A percentile compares a stretch with the other conserved stretches of the same genome.
phyloP scores from a whole-genome alignment of 305 asterid genomes.

The Solanum aculeatissimum region DNA sequence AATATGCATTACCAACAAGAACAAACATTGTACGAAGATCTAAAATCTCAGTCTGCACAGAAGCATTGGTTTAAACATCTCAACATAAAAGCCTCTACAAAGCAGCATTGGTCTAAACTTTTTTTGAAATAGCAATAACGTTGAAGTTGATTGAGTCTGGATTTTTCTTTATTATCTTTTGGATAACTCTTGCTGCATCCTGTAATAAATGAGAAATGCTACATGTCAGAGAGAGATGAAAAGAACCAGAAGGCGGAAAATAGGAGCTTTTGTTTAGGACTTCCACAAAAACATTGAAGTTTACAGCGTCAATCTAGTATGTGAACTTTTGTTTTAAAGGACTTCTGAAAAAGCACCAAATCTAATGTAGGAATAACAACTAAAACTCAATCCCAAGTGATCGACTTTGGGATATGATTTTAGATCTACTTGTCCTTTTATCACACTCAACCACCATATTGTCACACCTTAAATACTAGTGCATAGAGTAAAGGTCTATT shows the following conservation, averaged over 20 bases:
- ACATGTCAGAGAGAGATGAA: background rate
- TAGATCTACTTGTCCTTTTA: background rate
- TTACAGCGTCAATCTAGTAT: background rate
- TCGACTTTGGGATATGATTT: background rate
- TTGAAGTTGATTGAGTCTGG: conserved; percentile 73
- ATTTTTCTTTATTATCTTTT: conserved; percentile 53
- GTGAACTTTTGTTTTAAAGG: background rate
- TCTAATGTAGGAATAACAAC: background rate
- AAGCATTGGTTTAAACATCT: background rate
- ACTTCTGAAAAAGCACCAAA: background rate
- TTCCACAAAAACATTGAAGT: background rate
- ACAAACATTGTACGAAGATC: background rate
- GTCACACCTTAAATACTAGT: background rate
- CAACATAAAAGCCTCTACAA: background rate
- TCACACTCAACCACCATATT: background rate
- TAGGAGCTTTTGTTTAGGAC: background rate
- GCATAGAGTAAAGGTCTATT: background rate
- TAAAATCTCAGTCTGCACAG: background rate
- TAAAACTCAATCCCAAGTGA: background rate
- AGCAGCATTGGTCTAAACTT: conserved; percentile 6
- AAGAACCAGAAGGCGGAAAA: background rate
- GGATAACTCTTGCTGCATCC: conserved; percentile 74
- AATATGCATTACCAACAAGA: background rate
- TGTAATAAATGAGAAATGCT: conserved; percentile 10
- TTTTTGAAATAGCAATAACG: conserved; percentile 69